Conservation (phyloP, 176 grass and related monocot genomes). For the Sorghum bicolor region Sorghum_bicolor_NCBIv3 NC_012876.2:2005501-2006000, state of each 20-base stretch:
- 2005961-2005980: no score
- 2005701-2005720: neutral
- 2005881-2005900: no score
- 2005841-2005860: no score
- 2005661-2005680: neutral
- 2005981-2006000: no score
- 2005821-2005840: conserved; percentile 14
- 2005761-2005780: conserved; percentile 21
- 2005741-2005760: neutral
- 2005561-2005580: neutral
- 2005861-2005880: no score
- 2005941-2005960: no score
- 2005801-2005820: neutral
- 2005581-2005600: neutral
- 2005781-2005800: neutral
- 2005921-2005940: no score
- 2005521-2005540: neutral
- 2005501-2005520: neutral
- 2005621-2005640: neutral
- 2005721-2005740: neutral
- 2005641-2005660: neutral
- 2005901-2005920: no score
- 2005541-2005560: neutral
- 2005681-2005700: no score
- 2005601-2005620: neutral